Evolutionary conservation across 768 basidiomycete genomes (phyloP), one percentile per base, ranked within the genome.

Genomic region (Leccinum variicolor): DNA sequence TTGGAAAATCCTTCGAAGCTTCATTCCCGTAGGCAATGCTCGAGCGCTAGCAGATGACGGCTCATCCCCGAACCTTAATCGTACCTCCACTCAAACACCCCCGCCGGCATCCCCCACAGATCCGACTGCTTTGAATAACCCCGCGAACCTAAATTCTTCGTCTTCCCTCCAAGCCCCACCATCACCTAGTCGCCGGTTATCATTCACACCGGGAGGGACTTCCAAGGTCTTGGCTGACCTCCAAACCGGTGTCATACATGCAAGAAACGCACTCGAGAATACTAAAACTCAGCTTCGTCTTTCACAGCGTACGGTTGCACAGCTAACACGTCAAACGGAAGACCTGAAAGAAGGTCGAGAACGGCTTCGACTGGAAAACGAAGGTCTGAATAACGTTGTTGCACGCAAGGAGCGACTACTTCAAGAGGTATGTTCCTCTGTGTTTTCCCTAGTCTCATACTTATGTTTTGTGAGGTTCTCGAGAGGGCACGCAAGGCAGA

Each of bases 271-370:
- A 51, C 76, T 95, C 56, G 93, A 95, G 70, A 92, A 92, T 67
- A 92, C 93, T 11, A 90, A 91, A 67, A 75, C 82, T 19, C 93
- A 95, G 69, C 76, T 95, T 47, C 74, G 93, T 58, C 70, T 92
- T 43, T 88, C 88, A 9, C 92, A 95, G 69, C 77, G 92, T 57
- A 86, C 84, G 50, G 93, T 94, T 11, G 90, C 90, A 28, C 87
- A 90, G 69, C 73, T 94, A 45, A 93, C 92, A 39, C 77, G 92
- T 46, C 90, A 90, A 73, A 88, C 87, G 25, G 93, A 94, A 69
- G 93, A 95, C 70, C 70, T 94, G 69, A 94, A 93, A 69, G 93
- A 94, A 69, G 87, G 84, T 3, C 79, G 92, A 61, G 93, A 95
- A 71, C 77, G 93, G 50, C 73, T 94, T 61, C 73, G 91, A 56